A percentile compares a stretch with the other conserved stretches of the same genome.
phyloP scores from a whole-genome alignment of 2,329 filamentous ascomycete genomes.

The Colletotrichum karsti region DNA sequence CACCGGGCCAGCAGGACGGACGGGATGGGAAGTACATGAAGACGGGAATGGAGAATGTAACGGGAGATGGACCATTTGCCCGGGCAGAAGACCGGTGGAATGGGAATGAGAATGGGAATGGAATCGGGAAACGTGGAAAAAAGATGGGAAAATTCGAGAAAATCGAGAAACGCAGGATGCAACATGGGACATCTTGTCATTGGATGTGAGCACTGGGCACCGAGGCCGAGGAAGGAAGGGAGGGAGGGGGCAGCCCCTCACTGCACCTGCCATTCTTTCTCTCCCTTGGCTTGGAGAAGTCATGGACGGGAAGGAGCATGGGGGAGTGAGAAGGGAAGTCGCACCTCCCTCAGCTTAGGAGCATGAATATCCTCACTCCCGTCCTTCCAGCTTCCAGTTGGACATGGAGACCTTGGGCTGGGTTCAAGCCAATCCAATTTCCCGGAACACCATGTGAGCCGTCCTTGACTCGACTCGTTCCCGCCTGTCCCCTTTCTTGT shows the following conservation, averaged over 20 bases:
- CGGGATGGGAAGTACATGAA: neutral
- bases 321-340: neutral
- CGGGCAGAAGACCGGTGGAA: conserved; percentile 1
- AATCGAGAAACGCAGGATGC: neutral
- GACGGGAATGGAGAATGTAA: neutral
- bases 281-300: neutral
- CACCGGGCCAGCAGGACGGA: neutral
- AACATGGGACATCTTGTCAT: neutral
- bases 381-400: neutral
- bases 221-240: neutral
- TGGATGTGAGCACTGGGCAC: neutral
- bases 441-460: neutral
- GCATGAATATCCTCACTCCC: no score
- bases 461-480: neutral
- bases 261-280: neutral
- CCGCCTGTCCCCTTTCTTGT: neutral
- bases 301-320: neutral
- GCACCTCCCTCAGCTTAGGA: neutral
- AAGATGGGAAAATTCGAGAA: conserved; percentile 3
- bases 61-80: neutral
- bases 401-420: no score
- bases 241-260: neutral
- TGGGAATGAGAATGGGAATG: neutral
- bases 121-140: neutral
- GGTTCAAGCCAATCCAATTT: conserved; percentile 1